Evolutionary conservation across 2,329 filamentous ascomycete genomes (phyloP).

Genomic region (Alternaria sp.): DNA sequence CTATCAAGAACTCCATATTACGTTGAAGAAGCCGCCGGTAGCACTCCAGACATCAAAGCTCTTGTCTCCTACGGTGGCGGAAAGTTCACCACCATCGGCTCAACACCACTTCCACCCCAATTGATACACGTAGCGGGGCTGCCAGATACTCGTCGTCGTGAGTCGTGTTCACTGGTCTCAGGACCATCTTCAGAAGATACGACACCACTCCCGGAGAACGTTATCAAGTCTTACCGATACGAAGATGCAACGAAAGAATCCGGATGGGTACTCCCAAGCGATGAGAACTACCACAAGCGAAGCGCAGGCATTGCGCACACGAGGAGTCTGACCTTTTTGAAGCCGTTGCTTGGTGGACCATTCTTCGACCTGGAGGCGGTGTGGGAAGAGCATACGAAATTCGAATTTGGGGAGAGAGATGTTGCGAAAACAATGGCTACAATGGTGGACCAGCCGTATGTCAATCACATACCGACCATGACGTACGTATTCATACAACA

Average conservation of each 20-base stretch:
- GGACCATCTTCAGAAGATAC: constrained; percentile 9
- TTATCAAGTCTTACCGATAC: constrained; percentile 39
- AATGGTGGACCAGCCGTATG: constrained; percentile 81
- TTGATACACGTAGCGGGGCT: constrained; percentile 40
- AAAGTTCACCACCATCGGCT: constrained; percentile 36
- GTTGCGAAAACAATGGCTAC: constrained; percentile 81
- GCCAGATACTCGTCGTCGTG: constrained; percentile 26
- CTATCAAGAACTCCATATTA: constrained; percentile 43
- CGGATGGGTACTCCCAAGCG: constrained; percentile 40
- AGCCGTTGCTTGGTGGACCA: constrained; percentile 68
- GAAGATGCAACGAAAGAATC: constrained; percentile 32
- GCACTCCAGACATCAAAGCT: constrained; percentile 39
- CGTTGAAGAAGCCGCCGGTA: constrained; percentile 38
- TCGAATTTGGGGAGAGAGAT: constrained; percentile 73
- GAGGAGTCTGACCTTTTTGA: constrained; percentile 70
- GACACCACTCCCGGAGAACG: constrained; percentile 12
- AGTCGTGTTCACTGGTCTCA: constrained; percentile 32
- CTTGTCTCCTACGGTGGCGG: constrained; percentile 44
- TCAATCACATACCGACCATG: constrained; percentile 77
- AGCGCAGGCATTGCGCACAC: constrained; percentile 71
- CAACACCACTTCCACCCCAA: constrained; percentile 34
- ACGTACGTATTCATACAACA: constrained; percentile 35
- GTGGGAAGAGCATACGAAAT: constrained; percentile 80
- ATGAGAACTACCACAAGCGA: constrained; percentile 53
- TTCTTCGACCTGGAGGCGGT: constrained; percentile 78